Evolutionary conservation across 2,329 filamentous ascomycete species (phyloP).

Genomic region (Chaetomium sp.): DNA sequence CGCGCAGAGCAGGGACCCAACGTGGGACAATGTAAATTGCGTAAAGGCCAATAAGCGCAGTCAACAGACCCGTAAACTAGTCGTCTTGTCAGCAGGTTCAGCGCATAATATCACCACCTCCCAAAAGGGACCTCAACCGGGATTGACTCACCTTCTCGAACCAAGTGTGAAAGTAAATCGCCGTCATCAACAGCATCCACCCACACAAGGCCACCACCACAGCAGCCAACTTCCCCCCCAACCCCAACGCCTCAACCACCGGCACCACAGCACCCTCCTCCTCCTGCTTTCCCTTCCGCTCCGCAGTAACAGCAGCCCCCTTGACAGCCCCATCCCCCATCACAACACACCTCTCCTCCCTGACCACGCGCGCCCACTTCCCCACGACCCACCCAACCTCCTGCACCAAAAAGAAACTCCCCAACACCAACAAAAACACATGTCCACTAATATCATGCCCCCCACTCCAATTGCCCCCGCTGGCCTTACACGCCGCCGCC

Average conservation of each 20-base stretch:
- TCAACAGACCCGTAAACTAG: constrained; percentile 46
- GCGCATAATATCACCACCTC: background rate
- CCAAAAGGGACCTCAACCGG: background rate
- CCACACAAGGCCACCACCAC: constrained; percentile 64
- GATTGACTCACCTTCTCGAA: constrained; percentile 71
- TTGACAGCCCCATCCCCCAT: constrained; percentile 61
- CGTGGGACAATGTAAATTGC: constrained; percentile 46
- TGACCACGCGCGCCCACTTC: constrained; percentile 35
- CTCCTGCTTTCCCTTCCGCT: constrained; percentile 18
- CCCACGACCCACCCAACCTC: constrained; percentile 62
- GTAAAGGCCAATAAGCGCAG: constrained; percentile 43
- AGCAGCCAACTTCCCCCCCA: constrained; percentile 51
- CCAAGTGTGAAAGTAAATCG: constrained; percentile 98
- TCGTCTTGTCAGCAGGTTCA: constrained; percentile 27
- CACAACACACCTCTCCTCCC: constrained; percentile 60
- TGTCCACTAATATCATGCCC: constrained; percentile 96
- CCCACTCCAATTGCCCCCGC: constrained; percentile 84
- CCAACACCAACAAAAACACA: constrained; percentile 84
- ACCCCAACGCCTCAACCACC: constrained; percentile 31
- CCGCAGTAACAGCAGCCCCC: constrained; percentile 46
- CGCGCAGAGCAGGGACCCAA: constrained; percentile 40
- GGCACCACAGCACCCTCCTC: constrained; percentile 25
- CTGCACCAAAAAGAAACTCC: constrained; percentile 72
- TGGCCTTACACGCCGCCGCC: constrained; percentile 72
- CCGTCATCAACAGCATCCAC: constrained; percentile 99